Conservation (phyloP, 805 yeast species). For the Lipomyces japonicus region DNA sequence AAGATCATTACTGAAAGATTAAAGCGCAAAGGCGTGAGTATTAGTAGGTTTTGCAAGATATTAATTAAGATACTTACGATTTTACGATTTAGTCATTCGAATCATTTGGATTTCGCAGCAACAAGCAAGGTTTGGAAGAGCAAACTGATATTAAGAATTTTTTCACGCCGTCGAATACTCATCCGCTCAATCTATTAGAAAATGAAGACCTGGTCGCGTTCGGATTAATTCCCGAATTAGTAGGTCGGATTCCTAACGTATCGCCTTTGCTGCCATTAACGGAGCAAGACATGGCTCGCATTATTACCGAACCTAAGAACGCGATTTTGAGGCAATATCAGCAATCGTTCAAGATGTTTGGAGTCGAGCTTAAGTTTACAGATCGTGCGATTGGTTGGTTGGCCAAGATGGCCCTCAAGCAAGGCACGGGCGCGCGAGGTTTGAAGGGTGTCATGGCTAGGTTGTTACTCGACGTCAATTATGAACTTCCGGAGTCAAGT, state of each 20-base stretch:
- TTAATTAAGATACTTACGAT: constrained; percentile 1
- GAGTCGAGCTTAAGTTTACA: constrained; percentile 50
- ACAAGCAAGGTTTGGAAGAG: too few relatives aligned
- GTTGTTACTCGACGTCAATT: constrained; percentile 38
- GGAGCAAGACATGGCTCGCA: constrained; percentile 46
- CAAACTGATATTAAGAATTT: constrained; percentile 35
- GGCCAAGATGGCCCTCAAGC: constrained; percentile 48
- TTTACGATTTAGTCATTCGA: constrained; percentile 1
- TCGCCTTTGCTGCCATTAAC: constrained; percentile 49
- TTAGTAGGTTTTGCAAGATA: constrained; percentile 30
- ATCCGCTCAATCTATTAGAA: constrained; percentile 44
- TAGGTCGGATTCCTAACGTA: constrained; percentile 57
- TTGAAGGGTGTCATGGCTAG: constrained; percentile 50
- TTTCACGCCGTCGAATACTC: constrained; percentile 2
- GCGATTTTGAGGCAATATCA: constrained; percentile 53
- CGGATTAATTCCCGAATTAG: constrained; percentile 58
- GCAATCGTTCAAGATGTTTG: constrained; percentile 51
- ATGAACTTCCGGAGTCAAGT: constrained; percentile 58
- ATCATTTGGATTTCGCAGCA: constrained; percentile 18
- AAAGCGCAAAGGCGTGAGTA: constrained; percentile 12
- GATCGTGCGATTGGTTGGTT: constrained; percentile 47
- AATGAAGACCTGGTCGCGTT: constrained; percentile 50
- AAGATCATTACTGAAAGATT: constrained; percentile 44
- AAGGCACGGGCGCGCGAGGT: constrained; percentile 63
- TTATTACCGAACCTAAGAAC: constrained; percentile 54